Percentiles rank a stretch among this genome's conserved stretches.
phyloP scores from a whole-genome alignment of 2,329 filamentous ascomycete species.

The Fusarium chuoi region DNA sequence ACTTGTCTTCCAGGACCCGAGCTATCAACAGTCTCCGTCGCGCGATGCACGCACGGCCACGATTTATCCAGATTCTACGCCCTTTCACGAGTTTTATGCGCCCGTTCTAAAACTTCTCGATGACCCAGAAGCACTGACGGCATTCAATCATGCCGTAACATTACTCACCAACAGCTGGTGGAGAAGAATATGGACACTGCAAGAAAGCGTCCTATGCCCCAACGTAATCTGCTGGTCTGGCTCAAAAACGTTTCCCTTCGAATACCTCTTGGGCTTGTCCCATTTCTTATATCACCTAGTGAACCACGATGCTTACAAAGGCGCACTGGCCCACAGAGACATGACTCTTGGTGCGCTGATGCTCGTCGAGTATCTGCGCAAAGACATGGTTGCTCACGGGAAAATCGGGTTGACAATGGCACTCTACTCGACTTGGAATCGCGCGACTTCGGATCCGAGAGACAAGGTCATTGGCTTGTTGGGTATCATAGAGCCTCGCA shows the following conservation, averaged over 20 bases:
- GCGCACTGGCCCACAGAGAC: neutral
- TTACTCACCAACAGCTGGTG: slow-evolving; percentile 3
- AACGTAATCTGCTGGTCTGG: slow-evolving; percentile 11
- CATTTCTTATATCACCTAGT: neutral
- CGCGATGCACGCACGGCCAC: neutral
- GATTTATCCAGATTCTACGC: neutral
- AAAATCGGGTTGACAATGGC: neutral
- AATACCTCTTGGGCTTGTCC: neutral
- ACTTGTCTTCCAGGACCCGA: neutral
- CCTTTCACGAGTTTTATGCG: neutral
- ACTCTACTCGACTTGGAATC: slow-evolving; percentile 7
- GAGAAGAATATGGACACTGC: slow-evolving; percentile 18
- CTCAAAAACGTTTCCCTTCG: neutral
- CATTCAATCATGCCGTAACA: neutral
- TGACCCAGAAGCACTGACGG: neutral
- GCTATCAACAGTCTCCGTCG: neutral
- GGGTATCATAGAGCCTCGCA: neutral
- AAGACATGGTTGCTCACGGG: neutral
- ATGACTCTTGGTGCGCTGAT: neutral
- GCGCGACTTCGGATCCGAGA: neutral
- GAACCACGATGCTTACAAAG: neutral
- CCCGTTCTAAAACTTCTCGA: neutral
- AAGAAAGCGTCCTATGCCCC: slow-evolving; percentile 3
- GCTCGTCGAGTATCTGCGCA: neutral
- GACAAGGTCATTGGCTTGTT: slow-evolving; percentile 6